Evolutionary conservation across 2,329 filamentous ascomycete species (phyloP), one percentile per base, ranked within the genome.

Genomic region (Calonectria honghensis): DNA sequence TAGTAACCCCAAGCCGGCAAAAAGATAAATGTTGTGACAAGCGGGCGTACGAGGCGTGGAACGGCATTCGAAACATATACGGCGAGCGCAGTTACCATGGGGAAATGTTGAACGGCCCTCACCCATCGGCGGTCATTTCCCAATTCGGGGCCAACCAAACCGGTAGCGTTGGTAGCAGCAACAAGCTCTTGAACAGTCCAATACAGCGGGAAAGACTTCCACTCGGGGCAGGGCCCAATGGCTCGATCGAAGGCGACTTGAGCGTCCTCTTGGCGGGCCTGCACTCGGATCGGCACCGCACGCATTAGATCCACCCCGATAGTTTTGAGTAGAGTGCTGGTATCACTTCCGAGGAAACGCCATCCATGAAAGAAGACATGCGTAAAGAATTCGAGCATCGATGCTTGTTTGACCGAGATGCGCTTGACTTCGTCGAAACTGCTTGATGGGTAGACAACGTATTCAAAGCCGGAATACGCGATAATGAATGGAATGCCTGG

Each of bases 301-400:
- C 52, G 52, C 52, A 35, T 57, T 16, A 57, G 29, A 57, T 57
- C 52, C 7, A 57, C 52, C 18, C 52, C 52, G 32, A 57, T 57
- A 11, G 52, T 57, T 57, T 57, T 57, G 4, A 57, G 52, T 9
- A 57, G 6, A 57, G 52, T 57, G 29, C 52, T 57, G 3, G 52
- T 57, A 35, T 57, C 52, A 27, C 52, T 57, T n/a, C 52, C 52
- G 7, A 57, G 52, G 18, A 57, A 57, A 16, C 52, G 52, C 52
- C 52, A 57, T 24, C 52, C 52, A 35, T 57, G 52, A 57, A 57
- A 57, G 52, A 57, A 57, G 4, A 57, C 52, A n/a, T 57, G 52
- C 4, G 52, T 57, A 35, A 57, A 57, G 6, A 57, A 57, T 57
- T 57, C 52, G 6, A 57, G 52, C 52, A 57, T 57, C 3, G 52